phyloP scores from a whole-genome alignment of 2,329 filamentous ascomycete genomes.

The Mycosphaerelloides madeirae region DNA sequence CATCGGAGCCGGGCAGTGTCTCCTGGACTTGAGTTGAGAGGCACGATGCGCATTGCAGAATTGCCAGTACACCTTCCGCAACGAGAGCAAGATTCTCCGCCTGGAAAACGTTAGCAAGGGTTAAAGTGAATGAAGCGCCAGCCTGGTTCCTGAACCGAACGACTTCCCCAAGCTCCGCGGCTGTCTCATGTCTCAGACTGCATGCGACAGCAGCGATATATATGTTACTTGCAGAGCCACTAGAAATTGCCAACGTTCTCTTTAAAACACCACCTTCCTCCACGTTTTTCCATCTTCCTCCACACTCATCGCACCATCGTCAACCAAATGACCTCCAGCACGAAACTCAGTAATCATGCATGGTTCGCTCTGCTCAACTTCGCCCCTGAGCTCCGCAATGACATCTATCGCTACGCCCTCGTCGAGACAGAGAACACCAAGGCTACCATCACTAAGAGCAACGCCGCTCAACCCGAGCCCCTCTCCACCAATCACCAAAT shows the following conservation, averaged over 20 bases:
- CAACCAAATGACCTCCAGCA: neutral
- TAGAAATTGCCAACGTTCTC: neutral
- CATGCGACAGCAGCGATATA: neutral
- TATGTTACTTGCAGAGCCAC: neutral
- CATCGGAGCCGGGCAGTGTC: too few species aligned
- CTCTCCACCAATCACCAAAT: neutral
- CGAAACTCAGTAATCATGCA: neutral
- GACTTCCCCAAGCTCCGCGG: too few species aligned
- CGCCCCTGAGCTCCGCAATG: neutral
- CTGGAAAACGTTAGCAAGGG: too few species aligned
- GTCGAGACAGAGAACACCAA: neutral
- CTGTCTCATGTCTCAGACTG: too few species aligned
- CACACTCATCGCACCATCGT: neutral
- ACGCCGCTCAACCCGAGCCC: neutral
- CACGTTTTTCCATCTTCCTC: neutral
- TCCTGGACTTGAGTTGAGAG: too few species aligned
- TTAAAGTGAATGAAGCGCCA: too few species aligned
- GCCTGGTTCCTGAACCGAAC: too few species aligned
- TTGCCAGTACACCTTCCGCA: too few species aligned
- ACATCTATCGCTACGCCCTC: neutral
- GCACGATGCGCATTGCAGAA: too few species aligned
- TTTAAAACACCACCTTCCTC: too few species aligned
- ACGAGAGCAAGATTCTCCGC: too few species aligned
- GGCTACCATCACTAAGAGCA: too few species aligned
- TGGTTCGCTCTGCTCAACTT: neutral